phyloP scores from a whole-genome alignment of 2,329 filamentous ascomycete species.

The Cladophialophora bantiana region DNA sequence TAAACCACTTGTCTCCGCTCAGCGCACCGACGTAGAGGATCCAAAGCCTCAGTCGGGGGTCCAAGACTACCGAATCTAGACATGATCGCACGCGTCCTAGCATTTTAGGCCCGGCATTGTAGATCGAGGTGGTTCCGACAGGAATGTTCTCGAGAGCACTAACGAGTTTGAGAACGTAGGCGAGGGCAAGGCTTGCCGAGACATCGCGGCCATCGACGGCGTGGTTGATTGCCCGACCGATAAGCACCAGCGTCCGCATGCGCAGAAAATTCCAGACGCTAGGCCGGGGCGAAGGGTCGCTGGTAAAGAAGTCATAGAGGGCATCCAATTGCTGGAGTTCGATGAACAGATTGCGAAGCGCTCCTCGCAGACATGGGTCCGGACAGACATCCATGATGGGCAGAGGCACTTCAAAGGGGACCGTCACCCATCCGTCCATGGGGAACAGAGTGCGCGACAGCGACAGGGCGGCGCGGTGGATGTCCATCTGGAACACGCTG shows the following conservation, averaged over 20 bases:
- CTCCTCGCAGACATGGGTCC: slow-evolving; percentile 5
- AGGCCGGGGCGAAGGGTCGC: not conserved
- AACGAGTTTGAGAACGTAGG: slow-evolving; percentile 14
- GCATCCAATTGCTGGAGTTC: slow-evolving; percentile 13
- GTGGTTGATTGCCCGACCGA: slow-evolving; percentile 14
- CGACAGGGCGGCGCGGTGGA: slow-evolving; percentile 16
- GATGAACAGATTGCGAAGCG: slow-evolving; percentile 4
- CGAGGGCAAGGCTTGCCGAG: slow-evolving; percentile 10
- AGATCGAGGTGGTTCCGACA: slow-evolving; percentile 2
- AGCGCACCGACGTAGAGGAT: slow-evolving; percentile 9
- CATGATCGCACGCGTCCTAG: slow-evolving; percentile 2
- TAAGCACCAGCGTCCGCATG: slow-evolving; percentile 13
- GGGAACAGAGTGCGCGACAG: slow-evolving; percentile 2
- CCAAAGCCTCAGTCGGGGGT: slow-evolving; percentile 11
- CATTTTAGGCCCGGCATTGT: slow-evolving; percentile 13
- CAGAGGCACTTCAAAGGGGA: slow-evolving; percentile 6
- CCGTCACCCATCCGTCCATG: slow-evolving; percentile 7
- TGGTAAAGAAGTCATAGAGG: slow-evolving; percentile 8
- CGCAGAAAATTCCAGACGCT: slow-evolving; percentile 4
- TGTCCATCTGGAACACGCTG: slow-evolving; percentile 15
- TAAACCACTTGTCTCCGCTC: slow-evolving; percentile 17
- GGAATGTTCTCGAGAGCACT: slow-evolving; percentile 13
- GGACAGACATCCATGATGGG: slow-evolving; percentile 15
- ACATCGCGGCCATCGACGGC: slow-evolving; percentile 3
- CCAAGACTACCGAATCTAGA: not conserved